Evolutionary conservation across 768 basidiomycete species (phyloP).

Genomic region (Lentinula guzmanii): DNA sequence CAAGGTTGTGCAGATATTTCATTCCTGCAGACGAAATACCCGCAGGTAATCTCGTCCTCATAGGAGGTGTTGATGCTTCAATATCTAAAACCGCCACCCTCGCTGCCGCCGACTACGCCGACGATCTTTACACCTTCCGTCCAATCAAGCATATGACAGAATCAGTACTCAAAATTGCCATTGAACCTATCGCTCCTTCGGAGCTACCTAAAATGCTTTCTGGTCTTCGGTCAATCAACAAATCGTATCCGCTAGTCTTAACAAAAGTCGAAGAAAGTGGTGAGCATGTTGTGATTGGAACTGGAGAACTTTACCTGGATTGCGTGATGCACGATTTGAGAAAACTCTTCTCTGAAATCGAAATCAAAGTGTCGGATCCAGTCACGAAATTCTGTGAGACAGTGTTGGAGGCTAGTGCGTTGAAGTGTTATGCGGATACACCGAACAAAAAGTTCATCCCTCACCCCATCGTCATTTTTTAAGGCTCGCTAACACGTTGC

Average conservation of each 20-base stretch:
- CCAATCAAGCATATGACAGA: constrained; percentile 97
- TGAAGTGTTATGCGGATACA: constrained; percentile 99
- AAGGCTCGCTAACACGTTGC: constrained; percentile 7
- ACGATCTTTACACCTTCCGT: constrained; percentile 87
- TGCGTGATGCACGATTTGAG: constrained; percentile 96
- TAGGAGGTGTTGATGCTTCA: constrained; percentile 90
- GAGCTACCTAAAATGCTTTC: constrained; percentile 99
- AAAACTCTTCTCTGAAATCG: constrained; percentile 91
- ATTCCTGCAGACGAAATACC: constrained; percentile 84
- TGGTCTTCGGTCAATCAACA: constrained; percentile 94
- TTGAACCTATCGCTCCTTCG: constrained; percentile 95
- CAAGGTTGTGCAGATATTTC: constrained; percentile 58
- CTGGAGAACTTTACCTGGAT: constrained; percentile 95
- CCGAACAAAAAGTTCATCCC: constrained; percentile 90
- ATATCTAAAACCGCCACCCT: constrained; percentile 95
- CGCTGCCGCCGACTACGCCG: constrained; percentile 57
- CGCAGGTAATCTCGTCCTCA: constrained; percentile 88
- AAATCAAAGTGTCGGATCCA: constrained; percentile 99
- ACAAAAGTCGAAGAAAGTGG: constrained; percentile 99
- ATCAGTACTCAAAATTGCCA: constrained; percentile 95
- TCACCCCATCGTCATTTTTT: constrained; percentile 5
- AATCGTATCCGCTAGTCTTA: constrained; percentile 88
- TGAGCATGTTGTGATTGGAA: constrained; percentile 95
- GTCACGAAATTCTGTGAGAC: constrained; percentile 99
- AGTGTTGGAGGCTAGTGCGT: constrained; percentile 92